Percentiles rank a stretch among this genome's conserved stretches.
phyloP scores from a whole-genome alignment of 2,329 filamentous ascomycete species.

The Colletotrichum sublineola region DNA sequence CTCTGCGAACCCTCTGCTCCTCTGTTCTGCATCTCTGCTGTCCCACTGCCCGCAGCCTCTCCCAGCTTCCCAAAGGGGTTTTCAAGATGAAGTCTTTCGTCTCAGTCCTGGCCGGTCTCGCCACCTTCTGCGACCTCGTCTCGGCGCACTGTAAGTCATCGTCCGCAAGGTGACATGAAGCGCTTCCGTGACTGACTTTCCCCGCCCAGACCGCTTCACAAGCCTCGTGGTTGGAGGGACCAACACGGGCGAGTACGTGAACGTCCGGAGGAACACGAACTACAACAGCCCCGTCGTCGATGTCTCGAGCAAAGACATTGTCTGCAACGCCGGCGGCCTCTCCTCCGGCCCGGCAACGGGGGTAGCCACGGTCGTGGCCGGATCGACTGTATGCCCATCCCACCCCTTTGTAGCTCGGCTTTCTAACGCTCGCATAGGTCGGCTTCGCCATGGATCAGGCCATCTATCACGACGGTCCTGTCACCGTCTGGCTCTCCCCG shows the following conservation, averaged over 20 bases:
- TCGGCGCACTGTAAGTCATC: conserved; percentile 34
- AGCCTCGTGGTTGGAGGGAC: conserved; percentile 33
- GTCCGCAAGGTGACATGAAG: not conserved
- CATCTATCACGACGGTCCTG: conserved; percentile 39
- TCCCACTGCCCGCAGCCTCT: not conserved
- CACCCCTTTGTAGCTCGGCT: not conserved
- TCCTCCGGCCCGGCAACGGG: conserved; percentile 29
- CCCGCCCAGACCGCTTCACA: conserved; percentile 34
- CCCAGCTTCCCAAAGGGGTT: not conserved
- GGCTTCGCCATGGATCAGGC: conserved; percentile 34
- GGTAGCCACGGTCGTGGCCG: conserved; percentile 35
- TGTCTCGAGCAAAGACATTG: conserved; percentile 57
- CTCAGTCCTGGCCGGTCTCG: conserved; percentile 16
- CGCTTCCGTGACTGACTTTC: not conserved
- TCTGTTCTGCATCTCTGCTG: not conserved
- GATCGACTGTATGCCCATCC: conserved; percentile 18
- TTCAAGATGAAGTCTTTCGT: conserved; percentile 21
- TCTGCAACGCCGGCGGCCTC: conserved; percentile 59
- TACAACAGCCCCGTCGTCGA: conserved; percentile 65
- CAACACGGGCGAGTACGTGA: conserved; percentile 40
- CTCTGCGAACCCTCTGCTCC: not conserved
- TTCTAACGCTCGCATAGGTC: not conserved
- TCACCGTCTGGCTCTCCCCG: conserved; percentile 37
- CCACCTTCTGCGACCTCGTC: conserved; percentile 6
- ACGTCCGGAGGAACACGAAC: conserved; percentile 36